Base-by-base conservation (phyloP, 768 basidiomycete genomes). In the Psilocybe cubensis region DNA sequence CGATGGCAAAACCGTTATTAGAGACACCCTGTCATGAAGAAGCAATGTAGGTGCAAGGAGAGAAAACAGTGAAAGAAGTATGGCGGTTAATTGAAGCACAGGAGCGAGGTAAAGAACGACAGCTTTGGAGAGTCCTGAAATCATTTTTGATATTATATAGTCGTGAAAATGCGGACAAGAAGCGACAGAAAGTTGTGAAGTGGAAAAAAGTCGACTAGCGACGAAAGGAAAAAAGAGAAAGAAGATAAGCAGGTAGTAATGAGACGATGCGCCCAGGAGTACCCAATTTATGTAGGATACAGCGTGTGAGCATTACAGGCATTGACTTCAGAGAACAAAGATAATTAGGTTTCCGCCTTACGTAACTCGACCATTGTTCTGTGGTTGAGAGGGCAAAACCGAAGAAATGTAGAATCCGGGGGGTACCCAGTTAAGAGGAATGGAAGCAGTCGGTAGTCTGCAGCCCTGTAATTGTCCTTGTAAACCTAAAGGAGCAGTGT, bases 81-180 rank as follows among this genome's bases (percentile, higher is more conserved):
- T 73, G 9, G 89, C 82, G 4, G 89, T 84, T 41, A 92, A 73
- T 58, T 83, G 79, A 47, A 92, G 73, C 4, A 89, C 21, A 21
- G 89, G 88, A 1, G 89, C 79, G 50, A 92, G 78, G 66, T 87
- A 91, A 51, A 89, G 76, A 52, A 82, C 85, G 62, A 84, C 75
- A 54, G 82, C 81, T 78, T 86, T 91, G 12, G 89, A 87, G 40
- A 91, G 78, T 62, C 83, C 81, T 58, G 84, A 75, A 65, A 92
- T 85, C 91, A 92, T 93, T 64, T 50, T 76, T 42, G 23, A 42
- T 45, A 35, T 11, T 28, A 31, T 54, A 54, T 28, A 40, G 60
- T 55, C 20, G 59, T 65, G 52, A 57, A 47, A 59, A 63, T 47
- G 56, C 18, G 46, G 23, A 48, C 18, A 29, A 29, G 27, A 48